Conservation (phyloP, 2,329 filamentous ascomycete genomes). For the Biscogniauxia sp. region DNA sequence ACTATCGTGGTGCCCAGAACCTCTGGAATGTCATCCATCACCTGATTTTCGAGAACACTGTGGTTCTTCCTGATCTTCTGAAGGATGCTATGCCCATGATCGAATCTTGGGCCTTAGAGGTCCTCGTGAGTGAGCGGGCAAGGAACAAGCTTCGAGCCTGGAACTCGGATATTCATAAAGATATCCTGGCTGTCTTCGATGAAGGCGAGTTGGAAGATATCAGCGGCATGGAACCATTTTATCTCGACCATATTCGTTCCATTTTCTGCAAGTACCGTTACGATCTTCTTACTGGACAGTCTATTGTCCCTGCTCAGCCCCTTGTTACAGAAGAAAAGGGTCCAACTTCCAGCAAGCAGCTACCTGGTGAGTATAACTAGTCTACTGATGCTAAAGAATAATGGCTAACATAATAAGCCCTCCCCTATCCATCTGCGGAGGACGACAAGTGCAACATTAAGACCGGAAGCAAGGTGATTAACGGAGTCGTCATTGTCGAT, state of each 20-base stretch:
- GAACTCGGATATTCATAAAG: slow-evolving; percentile 7
- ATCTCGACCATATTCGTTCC: slow-evolving; percentile 12
- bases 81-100: slow-evolving; percentile 23
- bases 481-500: slow-evolving; percentile 22
- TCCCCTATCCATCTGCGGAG: neutral
- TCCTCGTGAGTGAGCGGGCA: slow-evolving; percentile 8
- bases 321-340: neutral
- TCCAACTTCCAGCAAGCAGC: neutral
- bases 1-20: slow-evolving; percentile 45
- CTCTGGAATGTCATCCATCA: slow-evolving; percentile 46
- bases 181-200: slow-evolving; percentile 20
- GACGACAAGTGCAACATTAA: slow-evolving; percentile 7
- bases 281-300: slow-evolving; percentile 7
- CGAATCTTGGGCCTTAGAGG: slow-evolving; percentile 13
- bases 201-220: slow-evolving; percentile 13
- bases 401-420: neutral
- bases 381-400: neutral
- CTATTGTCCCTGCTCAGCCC: neutral
- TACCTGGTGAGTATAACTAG: slow-evolving; percentile 5
- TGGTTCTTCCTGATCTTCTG: slow-evolving; percentile 29
- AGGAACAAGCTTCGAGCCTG: slow-evolving; percentile 19
- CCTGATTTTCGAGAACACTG: slow-evolving; percentile 40
- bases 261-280: slow-evolving; percentile 15
- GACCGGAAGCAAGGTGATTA: slow-evolving; percentile 11
- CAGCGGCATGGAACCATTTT: slow-evolving; percentile 12